phyloP scores from a whole-genome alignment of 2,329 filamentous ascomycete genomes.

The Beauveria pseudobassiana region DNA sequence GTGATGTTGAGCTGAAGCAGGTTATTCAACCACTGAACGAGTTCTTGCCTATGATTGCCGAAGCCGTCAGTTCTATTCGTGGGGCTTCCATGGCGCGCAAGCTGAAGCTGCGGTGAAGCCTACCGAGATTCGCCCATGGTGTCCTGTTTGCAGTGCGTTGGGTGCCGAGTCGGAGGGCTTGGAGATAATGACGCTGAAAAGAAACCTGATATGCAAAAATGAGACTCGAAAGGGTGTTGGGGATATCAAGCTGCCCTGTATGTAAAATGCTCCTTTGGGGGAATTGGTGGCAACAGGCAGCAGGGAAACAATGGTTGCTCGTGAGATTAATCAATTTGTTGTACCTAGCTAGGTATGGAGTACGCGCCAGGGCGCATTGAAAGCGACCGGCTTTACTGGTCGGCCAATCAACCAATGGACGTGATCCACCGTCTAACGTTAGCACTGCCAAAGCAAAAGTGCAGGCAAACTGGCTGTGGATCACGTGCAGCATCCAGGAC shows the following conservation, averaged over 20 bases:
- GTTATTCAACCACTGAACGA: constrained; percentile 94
- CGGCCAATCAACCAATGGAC: constrained; percentile 24
- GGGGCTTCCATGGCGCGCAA: not conserved
- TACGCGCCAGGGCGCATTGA: not conserved
- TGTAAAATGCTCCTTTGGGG: not conserved
- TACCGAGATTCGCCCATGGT: constrained; percentile 44
- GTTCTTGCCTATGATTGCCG: constrained; percentile 66
- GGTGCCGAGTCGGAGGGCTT: constrained; percentile 9
- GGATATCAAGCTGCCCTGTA: not conserved
- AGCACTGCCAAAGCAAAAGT: not conserved
- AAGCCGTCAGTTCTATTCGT: not conserved
- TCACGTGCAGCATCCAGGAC: constrained; percentile 6
- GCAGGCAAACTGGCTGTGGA: not conserved
- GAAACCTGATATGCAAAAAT: constrained; percentile 12
- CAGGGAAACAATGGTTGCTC: constrained; percentile 7
- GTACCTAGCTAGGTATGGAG: not conserved
- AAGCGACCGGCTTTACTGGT: constrained; percentile 1
- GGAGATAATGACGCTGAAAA: constrained; percentile 13
- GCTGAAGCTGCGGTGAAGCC: constrained; percentile 14
- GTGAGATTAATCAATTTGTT: constrained; percentile 10
- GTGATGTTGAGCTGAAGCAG: constrained; percentile 96
- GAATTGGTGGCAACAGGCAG: not conserved
- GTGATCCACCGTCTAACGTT: not conserved
- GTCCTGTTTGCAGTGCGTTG: constrained; percentile 18
- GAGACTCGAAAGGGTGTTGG: not conserved